phyloP scores from a whole-genome alignment of 2,329 filamentous ascomycete species.

The Xylaria digitata region DNA sequence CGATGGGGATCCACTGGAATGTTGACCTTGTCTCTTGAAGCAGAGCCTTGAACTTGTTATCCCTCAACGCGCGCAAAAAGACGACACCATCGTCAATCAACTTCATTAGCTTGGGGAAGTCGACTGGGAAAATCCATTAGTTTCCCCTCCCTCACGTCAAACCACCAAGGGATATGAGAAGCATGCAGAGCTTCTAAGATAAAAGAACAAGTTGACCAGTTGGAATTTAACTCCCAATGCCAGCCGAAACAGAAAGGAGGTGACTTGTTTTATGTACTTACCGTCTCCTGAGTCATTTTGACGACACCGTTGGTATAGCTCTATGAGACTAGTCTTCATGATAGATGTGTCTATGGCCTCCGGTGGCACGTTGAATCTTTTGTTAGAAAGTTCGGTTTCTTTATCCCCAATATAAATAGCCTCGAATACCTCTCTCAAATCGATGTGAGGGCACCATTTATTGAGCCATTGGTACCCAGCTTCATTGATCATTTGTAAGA shows the following conservation, averaged over 20 bases:
- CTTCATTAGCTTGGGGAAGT: slow-evolving; percentile 29
- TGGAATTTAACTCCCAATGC: neutral
- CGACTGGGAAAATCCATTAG: neutral
- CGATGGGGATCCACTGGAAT: slow-evolving; percentile 37
- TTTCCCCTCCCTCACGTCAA: neutral
- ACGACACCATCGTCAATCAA: slow-evolving; percentile 36
- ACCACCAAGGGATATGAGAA: neutral
- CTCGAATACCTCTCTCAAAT: slow-evolving; percentile 30
- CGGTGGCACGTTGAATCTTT: slow-evolving; percentile 27
- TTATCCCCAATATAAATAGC: slow-evolving; percentile 13
- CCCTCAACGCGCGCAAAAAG: slow-evolving; percentile 40
- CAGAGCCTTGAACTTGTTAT: slow-evolving; percentile 28
- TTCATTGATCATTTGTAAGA: slow-evolving; percentile 38
- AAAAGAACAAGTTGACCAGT: neutral
- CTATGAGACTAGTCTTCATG: slow-evolving; percentile 17
- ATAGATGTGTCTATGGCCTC: slow-evolving; percentile 31
- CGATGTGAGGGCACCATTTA: slow-evolving; percentile 39
- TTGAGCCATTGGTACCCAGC: slow-evolving; percentile 40
- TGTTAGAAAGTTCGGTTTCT: neutral
- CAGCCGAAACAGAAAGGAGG: neutral
- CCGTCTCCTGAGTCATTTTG: slow-evolving; percentile 1
- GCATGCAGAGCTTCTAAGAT: neutral
- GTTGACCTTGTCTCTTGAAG: slow-evolving; percentile 31
- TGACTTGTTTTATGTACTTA: slow-evolving; percentile 7
- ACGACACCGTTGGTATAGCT: slow-evolving; percentile 35